Evolutionary conservation across 1,284 basidiomycete species (phyloP), one percentile per base, ranked within the genome.

Genomic region (Pascua sp.): DNA sequence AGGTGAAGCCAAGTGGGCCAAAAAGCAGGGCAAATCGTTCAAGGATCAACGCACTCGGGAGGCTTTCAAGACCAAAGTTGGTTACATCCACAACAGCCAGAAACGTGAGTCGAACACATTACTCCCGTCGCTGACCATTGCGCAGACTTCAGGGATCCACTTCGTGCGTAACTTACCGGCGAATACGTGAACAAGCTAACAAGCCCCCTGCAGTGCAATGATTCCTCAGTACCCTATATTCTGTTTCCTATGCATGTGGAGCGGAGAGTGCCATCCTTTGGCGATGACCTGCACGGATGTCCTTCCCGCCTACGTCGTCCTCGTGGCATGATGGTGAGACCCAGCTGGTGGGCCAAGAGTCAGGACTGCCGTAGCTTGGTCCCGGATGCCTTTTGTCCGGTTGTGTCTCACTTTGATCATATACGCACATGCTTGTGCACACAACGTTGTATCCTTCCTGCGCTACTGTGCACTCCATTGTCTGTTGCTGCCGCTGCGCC

Each of bases 1-100:
- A 12, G 96, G 96, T 4, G 94, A 98, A 78, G 96, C 96, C 2
- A 84, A 84, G 58, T 90, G 97, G 78, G 96, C 95, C 13, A 91
- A 88, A 45, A 83, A 90, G 53, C 91, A 96, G 77, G 84, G 91
- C 1, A 82, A 85, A 55, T 87, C 94, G 68, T 91, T 90, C 78
- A 82, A 89, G 58, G 95, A 97, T 71, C 85, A 88, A 70, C 84
- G 81, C 62, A 81, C 84, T 51, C 82, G 84, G 58, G 89, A 96
- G 71, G 84, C 88, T 44, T 91, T 90, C 82, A 91, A 87, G 80
- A 95, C 91, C 5, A 85, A 83, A 64, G 83, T 77, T n/a, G 76
- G 70, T 1, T 71, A 65, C 56, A 77, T 79, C 57, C 83, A 89
- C 76, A 98, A 98, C 77, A 82, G 79, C 71, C 94, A 98, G 75